Percentiles rank a stretch among this genome's conserved stretches.
phyloP scores from a whole-genome alignment of 768 basidiomycete species.

The Kwoniella pini region DNA sequence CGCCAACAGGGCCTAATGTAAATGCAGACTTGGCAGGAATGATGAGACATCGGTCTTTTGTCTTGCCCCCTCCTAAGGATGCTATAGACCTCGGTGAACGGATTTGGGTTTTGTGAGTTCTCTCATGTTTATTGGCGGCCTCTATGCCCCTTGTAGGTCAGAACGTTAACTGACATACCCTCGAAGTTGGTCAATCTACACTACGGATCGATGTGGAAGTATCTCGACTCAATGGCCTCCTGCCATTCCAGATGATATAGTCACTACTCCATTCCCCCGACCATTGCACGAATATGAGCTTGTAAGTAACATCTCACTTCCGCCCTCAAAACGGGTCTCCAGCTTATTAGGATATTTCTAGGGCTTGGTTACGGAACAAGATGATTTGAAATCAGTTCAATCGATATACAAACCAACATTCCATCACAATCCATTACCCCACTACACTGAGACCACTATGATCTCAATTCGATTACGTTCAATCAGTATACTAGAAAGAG shows the following conservation, averaged over 20 bases:
- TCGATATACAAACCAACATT: constrained; percentile 16
- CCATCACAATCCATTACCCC: constrained; percentile 14
- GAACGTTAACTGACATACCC: neutral
- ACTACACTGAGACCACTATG: constrained; percentile 25
- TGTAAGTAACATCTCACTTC: too few species aligned
- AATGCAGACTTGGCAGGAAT: constrained; percentile 33
- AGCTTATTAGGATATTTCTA: too few species aligned
- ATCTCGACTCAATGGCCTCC: constrained; percentile 39
- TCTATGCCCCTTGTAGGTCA: too few species aligned
- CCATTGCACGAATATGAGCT: constrained; percentile 47
- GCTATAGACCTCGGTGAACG: constrained; percentile 43
- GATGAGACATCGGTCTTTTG: constrained; percentile 39
- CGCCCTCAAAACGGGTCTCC: too few species aligned
- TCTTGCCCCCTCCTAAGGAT: constrained; percentile 39
- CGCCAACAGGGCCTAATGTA: constrained; percentile 13
- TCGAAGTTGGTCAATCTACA: constrained; percentile 41
- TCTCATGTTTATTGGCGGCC: too few species aligned
- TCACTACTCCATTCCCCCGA: constrained; percentile 42
- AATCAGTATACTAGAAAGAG: constrained; percentile 36
- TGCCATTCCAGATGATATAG: constrained; percentile 33
- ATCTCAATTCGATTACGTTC: constrained; percentile 30
- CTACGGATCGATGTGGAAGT: constrained; percentile 35
- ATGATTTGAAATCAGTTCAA: constrained; percentile 18
- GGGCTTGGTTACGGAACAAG: constrained; percentile 31
- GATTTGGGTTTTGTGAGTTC: constrained; percentile 49